Evolutionary conservation across 257 asterid genomes (phyloP).

Genomic region (Anisodus acutangulus): DNA sequence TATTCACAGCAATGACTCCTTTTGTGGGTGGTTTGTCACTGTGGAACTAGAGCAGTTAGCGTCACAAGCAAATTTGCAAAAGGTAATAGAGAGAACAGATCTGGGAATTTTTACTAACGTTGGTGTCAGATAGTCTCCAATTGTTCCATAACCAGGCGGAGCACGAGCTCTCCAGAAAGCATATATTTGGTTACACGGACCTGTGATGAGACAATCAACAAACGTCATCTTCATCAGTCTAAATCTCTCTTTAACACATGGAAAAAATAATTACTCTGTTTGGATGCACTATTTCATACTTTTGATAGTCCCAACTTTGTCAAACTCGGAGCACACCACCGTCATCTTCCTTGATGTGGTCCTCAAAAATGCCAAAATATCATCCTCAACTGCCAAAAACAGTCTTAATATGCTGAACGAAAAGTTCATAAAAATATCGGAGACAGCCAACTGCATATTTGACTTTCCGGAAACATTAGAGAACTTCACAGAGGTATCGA

Average conservation of each 20-base stretch:
- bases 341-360: slow-evolving; percentile 81
- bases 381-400: slow-evolving; percentile 92
- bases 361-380: slow-evolving; percentile 86
- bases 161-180: slow-evolving; percentile 98
- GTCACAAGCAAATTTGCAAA: slow-evolving; percentile 22
- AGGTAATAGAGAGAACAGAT: slow-evolving; percentile 30
- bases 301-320: slow-evolving; percentile 76
- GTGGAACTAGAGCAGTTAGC: slow-evolving; percentile 34
- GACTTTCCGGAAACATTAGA: slow-evolving; percentile 78
- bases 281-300: slow-evolving; percentile 47
- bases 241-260: neutral
- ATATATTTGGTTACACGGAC: slow-evolving; percentile 53
- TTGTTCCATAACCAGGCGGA: slow-evolving; percentile 90
- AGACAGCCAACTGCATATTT: slow-evolving; percentile 65
- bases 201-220: slow-evolving; percentile 23
- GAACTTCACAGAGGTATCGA: slow-evolving; percentile 71
- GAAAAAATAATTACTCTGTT: neutral
- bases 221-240: neutral
- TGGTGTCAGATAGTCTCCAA: slow-evolving; percentile 96
- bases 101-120: slow-evolving; percentile 57
- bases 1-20: slow-evolving; percentile 88
- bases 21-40: slow-evolving; percentile 96
- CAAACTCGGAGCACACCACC: slow-evolving; percentile 85
- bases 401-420: slow-evolving; percentile 87
- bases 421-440: slow-evolving; percentile 93